A percentile compares a stretch with the other conserved stretches of the same genome.
phyloP scores from a whole-genome alignment of 768 basidiomycete species.

The Nevesoporus exiguus region DNA sequence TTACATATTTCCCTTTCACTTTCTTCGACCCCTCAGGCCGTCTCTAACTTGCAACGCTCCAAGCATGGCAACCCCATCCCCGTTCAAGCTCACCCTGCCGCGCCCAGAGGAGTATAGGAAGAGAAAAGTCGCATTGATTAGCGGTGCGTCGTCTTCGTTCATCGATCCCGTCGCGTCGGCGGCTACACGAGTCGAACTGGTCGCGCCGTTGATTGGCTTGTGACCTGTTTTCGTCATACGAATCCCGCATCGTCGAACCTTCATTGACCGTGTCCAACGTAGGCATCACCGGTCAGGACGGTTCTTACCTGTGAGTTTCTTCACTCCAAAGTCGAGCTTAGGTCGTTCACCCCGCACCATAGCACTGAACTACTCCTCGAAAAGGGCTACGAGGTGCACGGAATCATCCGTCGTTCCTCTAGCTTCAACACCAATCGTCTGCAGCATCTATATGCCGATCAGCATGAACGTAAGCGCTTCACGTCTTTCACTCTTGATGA shows the following conservation, averaged over 20 bases:
- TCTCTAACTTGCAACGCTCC: background rate
- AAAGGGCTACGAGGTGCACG: slow-evolving; percentile 92
- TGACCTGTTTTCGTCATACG: background rate
- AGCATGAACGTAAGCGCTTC: slow-evolving; percentile 73
- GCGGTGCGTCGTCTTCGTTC: slow-evolving; percentile 52
- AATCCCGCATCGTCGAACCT: background rate
- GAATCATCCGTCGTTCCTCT: slow-evolving; percentile 94
- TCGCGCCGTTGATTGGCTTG: background rate
- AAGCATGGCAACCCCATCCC: slow-evolving; percentile 16
- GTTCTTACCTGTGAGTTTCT: slow-evolving; percentile 82
- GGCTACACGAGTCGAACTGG: background rate
- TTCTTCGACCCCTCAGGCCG: background rate
- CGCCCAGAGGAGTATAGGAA: slow-evolving; percentile 80
- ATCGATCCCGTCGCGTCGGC: slow-evolving; percentile 2
- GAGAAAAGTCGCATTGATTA: slow-evolving; percentile 91
- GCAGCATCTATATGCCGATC: slow-evolving; percentile 90
- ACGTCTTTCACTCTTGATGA: background rate
- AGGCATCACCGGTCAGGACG: slow-evolving; percentile 97
- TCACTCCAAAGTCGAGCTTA: background rate
- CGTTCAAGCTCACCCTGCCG: slow-evolving; percentile 56
- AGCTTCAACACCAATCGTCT: slow-evolving; percentile 97
- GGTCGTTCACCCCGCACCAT: slow-evolving; percentile 5
- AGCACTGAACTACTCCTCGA: slow-evolving; percentile 81
- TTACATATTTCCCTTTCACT: background rate
- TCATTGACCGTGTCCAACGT: slow-evolving; percentile 13